Base-by-base conservation (phyloP, 768 basidiomycete species). In the Suillus lakei region DNA sequence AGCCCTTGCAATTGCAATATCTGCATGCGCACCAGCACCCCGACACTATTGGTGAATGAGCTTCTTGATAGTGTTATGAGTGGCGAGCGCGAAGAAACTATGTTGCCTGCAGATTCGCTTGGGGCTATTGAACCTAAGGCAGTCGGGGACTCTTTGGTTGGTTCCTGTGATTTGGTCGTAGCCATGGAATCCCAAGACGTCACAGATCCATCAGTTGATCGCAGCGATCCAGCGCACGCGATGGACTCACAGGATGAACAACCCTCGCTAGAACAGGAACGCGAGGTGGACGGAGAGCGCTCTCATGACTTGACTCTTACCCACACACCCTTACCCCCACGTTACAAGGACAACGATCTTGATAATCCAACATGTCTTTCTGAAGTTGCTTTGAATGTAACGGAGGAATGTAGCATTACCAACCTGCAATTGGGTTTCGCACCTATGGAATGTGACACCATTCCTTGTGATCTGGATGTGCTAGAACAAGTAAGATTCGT, bases 11-110 rank as follows among this genome's bases (percentile, higher is more conserved):
- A 12, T 4, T 62, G 70, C 41, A 5, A 32, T 5, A 62, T 60
- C 30, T 72, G 73, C 30, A 56, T 48, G 36, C 68, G 46, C 36
- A 9, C 56, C 16, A 16, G 16, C 38, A 26, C 56, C 13, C 38
- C 2, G 32, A 10, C 54, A 23, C n/a, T 4, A n/a, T n/a, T 9
- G 56, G 34, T 26, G 56, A 18, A 58, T 39, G 56, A 39, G 36
- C 2, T 15, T 4, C 8, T 21, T 32, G 53, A 34, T 54, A 12
- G 12, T 54, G 53, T 12, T 28, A 23, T 58, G 38, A 58, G 16
- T 38, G 7, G 26, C 36, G 56, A 26, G 26, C 38, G 9, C 26
- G 36, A 39, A 18, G 36, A 28, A 10, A 28, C 2, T 18, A 10
- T 2, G 58, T 21, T 21, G 26, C 28, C 38, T 1, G 26, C 8